A percentile compares a stretch with the other conserved stretches of the same genome.
These are phyloP conservation scores for Ophiostoma populinum DNA, from an alignment of 2,329 filamentous ascomycete genomes.

Conservation along the genomic window DNA sequence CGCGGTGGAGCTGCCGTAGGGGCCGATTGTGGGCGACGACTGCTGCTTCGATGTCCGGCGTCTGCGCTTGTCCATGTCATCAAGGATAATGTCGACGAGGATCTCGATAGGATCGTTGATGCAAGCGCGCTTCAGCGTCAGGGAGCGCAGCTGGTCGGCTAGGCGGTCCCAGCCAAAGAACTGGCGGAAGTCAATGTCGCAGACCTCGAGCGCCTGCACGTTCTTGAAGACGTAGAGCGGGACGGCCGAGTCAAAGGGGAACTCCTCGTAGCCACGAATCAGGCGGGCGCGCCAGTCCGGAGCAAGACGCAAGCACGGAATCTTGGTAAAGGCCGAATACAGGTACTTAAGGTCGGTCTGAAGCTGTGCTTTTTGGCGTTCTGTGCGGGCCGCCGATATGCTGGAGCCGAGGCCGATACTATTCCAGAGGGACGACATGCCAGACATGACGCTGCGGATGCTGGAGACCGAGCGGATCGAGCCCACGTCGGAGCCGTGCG, in stretches of 20 bases:
- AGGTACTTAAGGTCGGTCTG: conserved; percentile 86
- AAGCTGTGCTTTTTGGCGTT: conserved; percentile 74
- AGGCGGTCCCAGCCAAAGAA: conserved; percentile 95
- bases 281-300: conserved; percentile 86
- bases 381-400: conserved; percentile 64
- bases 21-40: conserved; percentile 57
- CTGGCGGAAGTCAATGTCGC: conserved; percentile 87
- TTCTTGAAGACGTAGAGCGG: conserved; percentile 97
- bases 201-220: conserved; percentile 80
- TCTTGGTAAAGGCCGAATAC: conserved; percentile 97
- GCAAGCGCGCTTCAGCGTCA: conserved; percentile 74
- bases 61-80: conserved; percentile 87
- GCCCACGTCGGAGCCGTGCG: conserved; percentile 63
- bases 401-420: conserved; percentile 69
- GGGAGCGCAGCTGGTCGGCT: conserved; percentile 75
- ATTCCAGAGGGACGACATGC: conserved; percentile 86
- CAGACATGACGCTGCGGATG: conserved; percentile 92
- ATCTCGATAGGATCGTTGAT: conserved; percentile 84
- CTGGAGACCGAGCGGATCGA: conserved; percentile 94
- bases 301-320: conserved; percentile 74
- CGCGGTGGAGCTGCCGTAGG: conserved; percentile 15
- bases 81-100: conserved; percentile 79
- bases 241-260: conserved; percentile 93
- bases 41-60: conserved; percentile 76
- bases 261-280: conserved; percentile 90